These are phyloP conservation scores for Cryphonectria naterciae DNA, from an alignment of 2,329 filamentous ascomycete species.

Conservation along the genomic window DNA sequence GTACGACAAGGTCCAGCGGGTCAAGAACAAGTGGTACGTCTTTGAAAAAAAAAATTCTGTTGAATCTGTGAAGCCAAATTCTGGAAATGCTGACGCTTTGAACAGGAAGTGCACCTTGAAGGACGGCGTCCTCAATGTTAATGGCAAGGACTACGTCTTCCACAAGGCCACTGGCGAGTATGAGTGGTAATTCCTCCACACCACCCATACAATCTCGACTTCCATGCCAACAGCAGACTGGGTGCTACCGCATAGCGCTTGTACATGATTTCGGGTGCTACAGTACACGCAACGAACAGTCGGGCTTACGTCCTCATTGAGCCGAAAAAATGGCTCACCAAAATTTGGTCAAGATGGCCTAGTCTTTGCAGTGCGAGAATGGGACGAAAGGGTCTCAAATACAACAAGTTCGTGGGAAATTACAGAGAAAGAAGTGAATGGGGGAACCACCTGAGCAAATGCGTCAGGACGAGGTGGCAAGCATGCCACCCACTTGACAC, in stretches of 20 bases:
- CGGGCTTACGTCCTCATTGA: slow-evolving; percentile 1
- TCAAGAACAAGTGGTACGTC: slow-evolving; percentile 92
- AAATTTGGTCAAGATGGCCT: not conserved
- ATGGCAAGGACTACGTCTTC: slow-evolving; percentile 95
- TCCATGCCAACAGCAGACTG: not conserved
- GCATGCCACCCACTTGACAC: not conserved
- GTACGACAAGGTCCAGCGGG: slow-evolving; percentile 97
- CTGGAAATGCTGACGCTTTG: not conserved
- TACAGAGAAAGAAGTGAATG: not conserved
- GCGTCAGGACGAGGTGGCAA: not conserved
- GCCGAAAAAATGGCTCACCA: not conserved
- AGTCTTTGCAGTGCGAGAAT: not conserved
- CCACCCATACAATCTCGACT: not conserved
- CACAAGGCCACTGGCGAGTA: slow-evolving; percentile 97
- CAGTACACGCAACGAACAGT: slow-evolving; percentile 7
- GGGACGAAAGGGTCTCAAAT: not conserved
- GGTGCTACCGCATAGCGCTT: not conserved
- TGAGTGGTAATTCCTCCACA: slow-evolving; percentile 72
- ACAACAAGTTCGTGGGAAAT: not conserved
- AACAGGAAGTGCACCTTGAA: slow-evolving; percentile 94
- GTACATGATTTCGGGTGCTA: not conserved
- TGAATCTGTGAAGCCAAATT: not conserved
- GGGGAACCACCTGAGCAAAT: not conserved
- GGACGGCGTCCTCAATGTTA: slow-evolving; percentile 91
- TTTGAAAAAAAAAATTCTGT: not conserved